Base-by-base conservation (phyloP, 1,139 yeast species). In the Williopsis jadinii region DNA sequence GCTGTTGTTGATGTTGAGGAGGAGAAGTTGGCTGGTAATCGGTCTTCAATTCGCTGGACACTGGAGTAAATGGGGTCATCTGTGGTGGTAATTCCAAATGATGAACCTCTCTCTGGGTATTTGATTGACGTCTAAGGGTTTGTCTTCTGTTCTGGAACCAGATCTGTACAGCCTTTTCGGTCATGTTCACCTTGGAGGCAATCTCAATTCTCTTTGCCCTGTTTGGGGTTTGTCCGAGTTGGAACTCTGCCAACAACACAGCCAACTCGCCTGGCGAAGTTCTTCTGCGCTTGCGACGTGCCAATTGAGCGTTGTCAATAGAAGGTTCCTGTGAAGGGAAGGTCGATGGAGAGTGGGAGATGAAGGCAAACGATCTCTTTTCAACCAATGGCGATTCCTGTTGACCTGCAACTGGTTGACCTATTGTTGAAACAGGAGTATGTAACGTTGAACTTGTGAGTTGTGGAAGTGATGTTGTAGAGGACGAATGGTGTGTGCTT, bases 141-240 rank as follows among this genome's bases (percentile, higher is more conserved):
- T 92, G 98, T 62, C 98, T 79, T 61, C 80, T 84, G 64, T 92
- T 92, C 64, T 92, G 98, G 64, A 92, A 92, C 98, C 98, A 92
- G 50, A 92, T 87, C 65, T 92, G 97, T 28, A 92, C 95, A 2
- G 97, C 95, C 61, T 88, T 88, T 61, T 88, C 97, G n/a, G 92
- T 77, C 97, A 90, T 92, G 49, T 79, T 78, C 35, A 92, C 95
- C 49, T 71, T 76, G 30, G 67, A 63, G 12, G 97, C 95, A 51
- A 92, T 84, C 49, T 78, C 82, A 37, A 77, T 70, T 52, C 97
- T 76, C 55, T 84, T 73, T 39, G 73, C 65, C 60, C 82, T 83
- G 60, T 84, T 83, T 37, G 97, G 98, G 36, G 95, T 87, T 37
- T 80, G 70, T 42, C 95, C 90, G 40, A 68, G 58, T 44, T 73